These are phyloP conservation scores for Apiotrichum akiyoshidainum DNA, from an alignment of 1,284 basidiomycete genomes.

Conservation along the genomic window DNA sequence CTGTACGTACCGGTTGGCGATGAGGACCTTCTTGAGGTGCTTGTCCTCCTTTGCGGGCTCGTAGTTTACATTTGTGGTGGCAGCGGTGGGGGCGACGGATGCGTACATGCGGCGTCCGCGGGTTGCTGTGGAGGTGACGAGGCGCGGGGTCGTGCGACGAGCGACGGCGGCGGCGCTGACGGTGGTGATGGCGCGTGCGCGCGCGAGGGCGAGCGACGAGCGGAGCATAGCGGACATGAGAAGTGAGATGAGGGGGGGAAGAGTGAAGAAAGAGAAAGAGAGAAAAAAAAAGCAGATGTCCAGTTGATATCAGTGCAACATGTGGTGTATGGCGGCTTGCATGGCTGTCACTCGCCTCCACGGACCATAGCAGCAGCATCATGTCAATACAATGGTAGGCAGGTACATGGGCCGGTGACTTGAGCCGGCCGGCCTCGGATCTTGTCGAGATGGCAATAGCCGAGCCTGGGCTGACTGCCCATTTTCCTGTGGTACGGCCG, in stretches of 20 bases:
- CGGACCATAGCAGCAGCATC: too few species aligned
- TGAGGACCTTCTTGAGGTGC: conserved; percentile 65
- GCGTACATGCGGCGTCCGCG: conserved; percentile 5
- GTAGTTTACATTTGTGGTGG: conserved; percentile 6
- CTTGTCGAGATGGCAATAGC: background rate
- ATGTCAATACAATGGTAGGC: too few species aligned
- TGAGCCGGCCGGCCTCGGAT: conserved; percentile 4
- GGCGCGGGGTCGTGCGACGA: background rate
- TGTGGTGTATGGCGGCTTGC: too few species aligned
- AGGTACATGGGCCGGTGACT: background rate
- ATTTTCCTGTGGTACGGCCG: background rate
- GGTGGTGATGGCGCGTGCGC: conserved; percentile 11
- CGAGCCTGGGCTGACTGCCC: background rate
- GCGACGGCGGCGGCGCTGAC: background rate
- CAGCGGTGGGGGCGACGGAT: conserved; percentile 6
- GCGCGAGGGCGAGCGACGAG: conserved; percentile 6
- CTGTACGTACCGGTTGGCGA: conserved; percentile 67
- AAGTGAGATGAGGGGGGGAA: background rate
- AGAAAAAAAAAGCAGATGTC: conserved; percentile 5
- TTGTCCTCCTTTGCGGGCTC: conserved; percentile 17
- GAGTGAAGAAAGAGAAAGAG: conserved; percentile 12
- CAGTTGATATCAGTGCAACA: background rate
- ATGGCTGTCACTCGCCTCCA: background rate
- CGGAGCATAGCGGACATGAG: conserved; percentile 9
- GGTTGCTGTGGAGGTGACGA: background rate